Evolutionary conservation across 176 grass and related monocot species (phyloP).

Genomic region (Poa pratensis): DNA sequence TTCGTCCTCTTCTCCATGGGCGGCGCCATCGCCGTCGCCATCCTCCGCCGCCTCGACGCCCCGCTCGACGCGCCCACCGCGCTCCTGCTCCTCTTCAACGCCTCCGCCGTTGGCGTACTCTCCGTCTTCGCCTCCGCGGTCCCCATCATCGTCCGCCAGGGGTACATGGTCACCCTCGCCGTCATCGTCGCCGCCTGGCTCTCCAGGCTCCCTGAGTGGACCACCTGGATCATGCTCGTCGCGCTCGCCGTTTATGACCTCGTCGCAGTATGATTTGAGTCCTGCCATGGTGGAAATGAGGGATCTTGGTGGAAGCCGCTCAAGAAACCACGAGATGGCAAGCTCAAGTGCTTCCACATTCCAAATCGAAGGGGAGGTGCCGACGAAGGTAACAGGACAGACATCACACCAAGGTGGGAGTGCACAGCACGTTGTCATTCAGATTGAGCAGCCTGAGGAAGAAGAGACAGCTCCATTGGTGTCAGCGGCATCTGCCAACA

Average conservation of each 20-base stretch:
- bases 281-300: slow-evolving; percentile 54
- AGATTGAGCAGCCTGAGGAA: slow-evolving; percentile 47
- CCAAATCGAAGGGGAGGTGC: slow-evolving; percentile 27
- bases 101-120: slow-evolving; percentile 70
- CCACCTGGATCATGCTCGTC: slow-evolving; percentile 89
- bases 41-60: slow-evolving; percentile 61
- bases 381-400: neutral
- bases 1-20: slow-evolving; percentile 97
- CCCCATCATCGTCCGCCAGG: slow-evolving; percentile 86
- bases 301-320: slow-evolving; percentile 34
- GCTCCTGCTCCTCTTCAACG: slow-evolving; percentile 82
- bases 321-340: neutral
- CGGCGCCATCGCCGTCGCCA: slow-evolving; percentile 61
- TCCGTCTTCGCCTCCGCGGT: slow-evolving; percentile 79
- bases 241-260: slow-evolving; percentile 89
- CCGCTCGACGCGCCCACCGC: slow-evolving; percentile 74
- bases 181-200: slow-evolving; percentile 95
- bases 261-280: slow-evolving; percentile 50
- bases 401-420: slow-evolving; percentile 38
- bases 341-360: slow-evolving; percentile 28
- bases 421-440: slow-evolving; percentile 57
- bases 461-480: slow-evolving; percentile 64
- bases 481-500: slow-evolving; percentile 35
- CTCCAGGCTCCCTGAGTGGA: slow-evolving; percentile 87
- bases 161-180: slow-evolving; percentile 83